Percentiles rank a stretch among this genome's conserved stretches.
Conservation (phyloP, 2,329 filamentous ascomycete genomes). For the Alternaria infectoria region DNA sequence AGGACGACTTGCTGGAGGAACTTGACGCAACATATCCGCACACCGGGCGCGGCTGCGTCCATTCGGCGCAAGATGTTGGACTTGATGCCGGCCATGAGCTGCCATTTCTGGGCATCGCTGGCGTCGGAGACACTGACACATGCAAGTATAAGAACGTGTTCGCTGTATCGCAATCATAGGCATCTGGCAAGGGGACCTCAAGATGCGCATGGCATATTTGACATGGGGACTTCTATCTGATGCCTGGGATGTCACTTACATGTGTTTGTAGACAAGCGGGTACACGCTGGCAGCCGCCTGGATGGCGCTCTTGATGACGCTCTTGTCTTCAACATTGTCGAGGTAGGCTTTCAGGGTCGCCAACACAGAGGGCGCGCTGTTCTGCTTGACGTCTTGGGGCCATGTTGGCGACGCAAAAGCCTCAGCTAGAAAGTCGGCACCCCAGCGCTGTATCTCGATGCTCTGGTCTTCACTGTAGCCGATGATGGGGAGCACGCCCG, state of each 20-base stretch:
- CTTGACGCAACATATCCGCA: constrained; percentile 95
- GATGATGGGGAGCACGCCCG: constrained; percentile 91
- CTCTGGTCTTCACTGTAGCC: constrained; percentile 67
- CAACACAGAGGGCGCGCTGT: constrained; percentile 76
- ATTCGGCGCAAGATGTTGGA: constrained; percentile 85
- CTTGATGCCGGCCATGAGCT: constrained; percentile 87
- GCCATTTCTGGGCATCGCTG: constrained; percentile 82
- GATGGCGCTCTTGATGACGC: constrained; percentile 84
- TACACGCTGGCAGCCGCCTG: constrained; percentile 93
- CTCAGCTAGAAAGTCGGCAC: constrained; percentile 92
- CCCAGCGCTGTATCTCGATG: constrained; percentile 91
- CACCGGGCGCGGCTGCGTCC: constrained; percentile 77
- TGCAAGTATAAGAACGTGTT: constrained; percentile 43
- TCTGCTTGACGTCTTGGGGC: constrained; percentile 77
- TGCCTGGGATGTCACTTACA: constrained; percentile 68
- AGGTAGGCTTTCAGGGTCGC: constrained; percentile 68
- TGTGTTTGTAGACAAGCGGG: constrained; percentile 88
- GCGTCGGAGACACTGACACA: constrained; percentile 79
- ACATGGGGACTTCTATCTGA: constrained; percentile 31
- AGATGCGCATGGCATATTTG: constrained; percentile 21
- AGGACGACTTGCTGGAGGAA: constrained; percentile 93
- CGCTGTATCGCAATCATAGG: constrained; percentile 23
- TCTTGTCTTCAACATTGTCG: constrained; percentile 69
- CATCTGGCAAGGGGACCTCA: constrained; percentile 18
- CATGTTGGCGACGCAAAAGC: constrained; percentile 93